These are phyloP conservation scores for Podila verticillata DNA, from an alignment of 192 early-diverging fungal species.

Conservation along the genomic window DNA sequence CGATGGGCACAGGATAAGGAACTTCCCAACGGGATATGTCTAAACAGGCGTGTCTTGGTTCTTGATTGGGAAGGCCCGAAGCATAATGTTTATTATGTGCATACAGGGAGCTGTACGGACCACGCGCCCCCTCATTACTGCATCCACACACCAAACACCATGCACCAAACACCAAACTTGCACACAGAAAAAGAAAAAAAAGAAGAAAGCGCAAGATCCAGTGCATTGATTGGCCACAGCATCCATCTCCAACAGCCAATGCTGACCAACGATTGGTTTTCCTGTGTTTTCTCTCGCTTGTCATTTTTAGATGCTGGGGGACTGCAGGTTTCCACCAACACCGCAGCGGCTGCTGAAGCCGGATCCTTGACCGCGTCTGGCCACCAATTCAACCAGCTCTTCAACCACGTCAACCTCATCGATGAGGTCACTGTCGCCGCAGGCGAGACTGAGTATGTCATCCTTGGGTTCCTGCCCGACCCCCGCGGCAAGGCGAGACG, in stretches of 20 bases:
- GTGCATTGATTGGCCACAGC: background rate
- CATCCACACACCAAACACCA: too few relatives aligned
- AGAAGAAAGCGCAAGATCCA: too few relatives aligned
- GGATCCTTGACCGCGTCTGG: constrained; percentile 53
- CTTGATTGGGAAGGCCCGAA: too few relatives aligned
- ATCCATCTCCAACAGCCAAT: background rate
- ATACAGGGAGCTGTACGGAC: too few relatives aligned
- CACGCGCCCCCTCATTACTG: too few relatives aligned
- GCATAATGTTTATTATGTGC: too few relatives aligned
- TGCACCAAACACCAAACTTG: too few relatives aligned
- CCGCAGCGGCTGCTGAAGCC: constrained; percentile 66
- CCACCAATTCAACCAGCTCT: constrained; percentile 89
- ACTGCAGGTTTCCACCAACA: constrained; percentile 66
- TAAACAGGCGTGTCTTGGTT: too few relatives aligned
- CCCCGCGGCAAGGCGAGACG: constrained; percentile 27
- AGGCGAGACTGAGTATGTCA: constrained; percentile 73
- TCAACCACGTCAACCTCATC: constrained; percentile 91
- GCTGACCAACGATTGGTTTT: background rate
- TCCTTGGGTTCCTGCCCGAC: constrained; percentile 84
- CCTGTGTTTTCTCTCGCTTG: background rate
- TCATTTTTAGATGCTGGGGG: constrained; percentile 10
- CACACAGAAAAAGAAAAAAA: too few relatives aligned
- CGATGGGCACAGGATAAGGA: too few relatives aligned
- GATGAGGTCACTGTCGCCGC: constrained; percentile 73
- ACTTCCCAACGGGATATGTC: too few relatives aligned